These are phyloP conservation scores for Plasmodium billcollinsi DNA, from an alignment of 169 alveolate genomes.

Conservation along the genomic window DNA sequence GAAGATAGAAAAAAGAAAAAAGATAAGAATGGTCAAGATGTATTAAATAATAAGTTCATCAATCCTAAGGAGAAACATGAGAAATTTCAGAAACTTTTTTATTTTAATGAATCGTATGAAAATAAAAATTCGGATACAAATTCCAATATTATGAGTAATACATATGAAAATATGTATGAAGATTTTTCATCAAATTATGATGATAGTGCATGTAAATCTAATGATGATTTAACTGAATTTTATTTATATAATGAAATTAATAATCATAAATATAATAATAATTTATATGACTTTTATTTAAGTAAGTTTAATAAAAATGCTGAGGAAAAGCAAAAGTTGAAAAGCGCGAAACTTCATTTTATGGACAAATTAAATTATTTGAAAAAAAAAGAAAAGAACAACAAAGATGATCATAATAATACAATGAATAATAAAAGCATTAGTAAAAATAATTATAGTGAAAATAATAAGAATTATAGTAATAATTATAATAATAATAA, in stretches of 20 bases:
- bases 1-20: background rate
- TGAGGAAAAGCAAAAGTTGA: slow-evolving; percentile 32
- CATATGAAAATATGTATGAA: slow-evolving; percentile 64
- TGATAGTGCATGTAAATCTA: slow-evolving; percentile 39
- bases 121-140: slow-evolving; percentile 17
- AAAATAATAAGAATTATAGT: background rate
- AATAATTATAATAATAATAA: slow-evolving; percentile 4
- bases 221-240: slow-evolving; percentile 53
- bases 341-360: slow-evolving; percentile 15
- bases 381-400: background rate
- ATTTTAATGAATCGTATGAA: slow-evolving; percentile 17
- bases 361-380: slow-evolving; percentile 6
- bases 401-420: background rate
- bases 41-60: slow-evolving; percentile 1
- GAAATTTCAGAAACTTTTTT: background rate
- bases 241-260: slow-evolving; percentile 64
- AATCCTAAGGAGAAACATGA: background rate
- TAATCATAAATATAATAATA: slow-evolving; percentile 66
- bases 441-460: background rate
- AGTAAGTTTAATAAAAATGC: slow-evolving; percentile 48
- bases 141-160: slow-evolving; percentile 48
- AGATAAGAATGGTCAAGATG: slow-evolving; percentile 5
- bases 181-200: slow-evolving; percentile 42
- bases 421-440: background rate
- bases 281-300: slow-evolving; percentile 60